Percentiles rank a stretch among this genome's conserved stretches.
Evolutionary conservation across 768 basidiomycete genomes (phyloP).

Genomic region (Lactarius quietus): DNA sequence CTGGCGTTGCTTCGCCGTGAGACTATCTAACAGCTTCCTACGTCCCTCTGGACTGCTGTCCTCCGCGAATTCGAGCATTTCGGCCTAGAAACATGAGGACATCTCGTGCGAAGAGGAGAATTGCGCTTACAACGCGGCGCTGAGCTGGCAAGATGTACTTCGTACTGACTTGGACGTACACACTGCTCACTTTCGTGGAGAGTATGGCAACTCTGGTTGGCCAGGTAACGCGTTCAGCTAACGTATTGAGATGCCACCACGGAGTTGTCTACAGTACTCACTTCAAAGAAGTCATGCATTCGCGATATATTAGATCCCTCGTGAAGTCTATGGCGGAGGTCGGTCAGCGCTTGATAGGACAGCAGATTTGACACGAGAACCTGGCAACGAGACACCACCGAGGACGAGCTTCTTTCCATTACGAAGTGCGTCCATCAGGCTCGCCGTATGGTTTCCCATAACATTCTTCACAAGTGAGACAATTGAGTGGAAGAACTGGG

Average conservation of each 20-base stretch:
- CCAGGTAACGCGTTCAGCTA: constrained; percentile 1
- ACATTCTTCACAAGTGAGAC: constrained; percentile 3
- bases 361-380: not conserved
- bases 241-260: not conserved
- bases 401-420: constrained; percentile 1
- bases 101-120: not conserved
- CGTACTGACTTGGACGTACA: constrained; percentile 2
- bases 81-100: not conserved
- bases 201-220: constrained; percentile 1
- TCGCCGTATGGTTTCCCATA: not conserved
- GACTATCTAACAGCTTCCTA: not conserved
- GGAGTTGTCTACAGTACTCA: not conserved
- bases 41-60: constrained; percentile 1
- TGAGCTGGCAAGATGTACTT: not conserved
- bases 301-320: not conserved
- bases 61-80: constrained; percentile 3
- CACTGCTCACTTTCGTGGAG: constrained; percentile 1
- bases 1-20: constrained; percentile 7
- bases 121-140: not conserved
- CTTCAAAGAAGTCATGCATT: constrained; percentile 8
- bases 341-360: not conserved
- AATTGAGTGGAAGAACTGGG: not conserved
- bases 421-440: not conserved
- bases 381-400: constrained; percentile 3
- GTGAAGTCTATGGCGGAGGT: not conserved